Base-by-base conservation (phyloP, 768 basidiomycete species). In the Leccinum sublutescens region DNA sequence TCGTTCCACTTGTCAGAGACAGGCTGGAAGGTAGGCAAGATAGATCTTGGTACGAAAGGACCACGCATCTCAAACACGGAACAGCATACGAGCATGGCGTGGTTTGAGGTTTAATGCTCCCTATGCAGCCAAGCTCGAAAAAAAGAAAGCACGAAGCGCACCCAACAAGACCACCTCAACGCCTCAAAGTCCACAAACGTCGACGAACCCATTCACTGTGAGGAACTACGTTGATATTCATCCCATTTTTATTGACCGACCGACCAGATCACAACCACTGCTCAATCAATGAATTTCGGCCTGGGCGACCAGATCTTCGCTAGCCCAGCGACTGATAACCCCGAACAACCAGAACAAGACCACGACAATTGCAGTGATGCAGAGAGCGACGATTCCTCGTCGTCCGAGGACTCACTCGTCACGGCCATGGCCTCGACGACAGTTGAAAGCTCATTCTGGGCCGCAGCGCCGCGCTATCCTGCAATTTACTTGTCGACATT, bases 81-180 rank as follows among this genome's bases (percentile, higher is more conserved):
- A 40, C 60, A 95, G 92, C 66, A 77, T 94, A 53, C 85, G 93
- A 21, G 93, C 89, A 31, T 95, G 88, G 86, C 80, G 93, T 58
- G 87, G 86, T 8, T 68, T 93, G 51, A 80, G 86, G 29, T 84
- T 79, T 64, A 93, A 95, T 68, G 79, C 82, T 55, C 78, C 78
- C 55, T 95, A 92, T 68, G 94, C 93, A 11, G 78, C 77, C 31
- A 89, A 91, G 67, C 78, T 94, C 1, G 80, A 85, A 66, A 78
- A 78, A 62, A 86, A 86, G 67, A 74, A 78, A 5, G 76, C 75
- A 12, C 74, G 60, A 47, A 79, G 77, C 59, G 75, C 72, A 53
- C 58, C 70, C 38, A 71, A 77, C 3, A 79, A 79, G 64, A 67
- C 72, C 57, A 64, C 70, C 1, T 54, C 51, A 57, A 68, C 77